phyloP scores from a whole-genome alignment of 2,329 filamentous ascomycete species.

The Botrytis deweyae region DNA sequence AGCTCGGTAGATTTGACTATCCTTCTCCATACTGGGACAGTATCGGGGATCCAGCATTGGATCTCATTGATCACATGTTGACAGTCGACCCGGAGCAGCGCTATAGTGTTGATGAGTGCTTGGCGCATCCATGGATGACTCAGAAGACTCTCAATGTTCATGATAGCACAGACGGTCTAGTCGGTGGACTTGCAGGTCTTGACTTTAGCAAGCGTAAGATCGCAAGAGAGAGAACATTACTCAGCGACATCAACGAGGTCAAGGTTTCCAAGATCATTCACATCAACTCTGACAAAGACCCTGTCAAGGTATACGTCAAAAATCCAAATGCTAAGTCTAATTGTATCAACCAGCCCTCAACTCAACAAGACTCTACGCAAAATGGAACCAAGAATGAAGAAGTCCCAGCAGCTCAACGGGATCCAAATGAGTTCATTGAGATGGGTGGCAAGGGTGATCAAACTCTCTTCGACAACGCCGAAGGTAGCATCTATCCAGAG shows the following conservation, averaged over 20 bases:
- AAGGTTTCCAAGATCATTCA: conserved; percentile 59
- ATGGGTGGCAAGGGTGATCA: conserved; percentile 87
- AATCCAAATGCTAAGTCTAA: conserved; percentile 53
- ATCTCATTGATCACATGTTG: conserved; percentile 93
- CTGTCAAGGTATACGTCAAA: conserved; percentile 74
- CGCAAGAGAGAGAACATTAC: conserved; percentile 77
- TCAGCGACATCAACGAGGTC: conserved; percentile 79
- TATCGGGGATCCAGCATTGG: conserved; percentile 80
- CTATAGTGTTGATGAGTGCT: conserved; percentile 85
- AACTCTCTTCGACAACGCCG: conserved; percentile 67
- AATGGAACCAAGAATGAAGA: conserved; percentile 53
- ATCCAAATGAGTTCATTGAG: conserved; percentile 74
- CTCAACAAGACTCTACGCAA: neutral
- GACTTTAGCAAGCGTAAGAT: conserved; percentile 83
- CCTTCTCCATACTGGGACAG: conserved; percentile 95
- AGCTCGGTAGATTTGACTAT: conserved; percentile 85
- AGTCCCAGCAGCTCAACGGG: conserved; percentile 64
- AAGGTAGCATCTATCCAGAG: conserved; percentile 22
- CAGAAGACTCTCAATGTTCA: conserved; percentile 59
- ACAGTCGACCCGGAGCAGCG: conserved; percentile 81
- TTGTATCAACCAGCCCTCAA: conserved; percentile 45
- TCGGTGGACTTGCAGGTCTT: conserved; percentile 77
- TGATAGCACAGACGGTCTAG: conserved; percentile 90
- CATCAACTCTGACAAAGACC: conserved; percentile 51
- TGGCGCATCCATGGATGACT: conserved; percentile 87